A percentile compares a stretch with the other conserved stretches of the same genome.
phyloP scores from a whole-genome alignment of 2,329 filamentous ascomycete genomes.

The Helotiales sp. region DNA sequence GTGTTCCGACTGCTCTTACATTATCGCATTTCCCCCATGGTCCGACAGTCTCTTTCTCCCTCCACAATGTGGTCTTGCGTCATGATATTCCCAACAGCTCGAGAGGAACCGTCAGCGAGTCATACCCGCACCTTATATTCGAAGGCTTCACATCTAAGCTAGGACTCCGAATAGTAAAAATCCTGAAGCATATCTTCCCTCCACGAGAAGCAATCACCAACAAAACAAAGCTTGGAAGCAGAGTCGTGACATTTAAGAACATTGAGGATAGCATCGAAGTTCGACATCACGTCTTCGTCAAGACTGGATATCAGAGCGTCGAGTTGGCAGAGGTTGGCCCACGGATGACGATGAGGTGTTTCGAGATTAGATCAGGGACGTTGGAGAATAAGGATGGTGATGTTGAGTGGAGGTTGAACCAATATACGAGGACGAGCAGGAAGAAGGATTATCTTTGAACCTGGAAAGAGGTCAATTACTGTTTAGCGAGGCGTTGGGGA shows the following conservation, averaged over 20 bases:
- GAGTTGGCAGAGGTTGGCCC: slow-evolving; percentile 89
- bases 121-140: slow-evolving; percentile 92
- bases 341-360: slow-evolving; percentile 94
- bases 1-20: slow-evolving; percentile 86
- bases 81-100: slow-evolving; percentile 89
- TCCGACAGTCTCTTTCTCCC: slow-evolving; percentile 80
- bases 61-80: slow-evolving; percentile 90
- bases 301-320: slow-evolving; percentile 86
- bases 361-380: slow-evolving; percentile 89
- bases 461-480: slow-evolving; percentile 20
- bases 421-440: slow-evolving; percentile 88
- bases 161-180: slow-evolving; percentile 81
- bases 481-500: slow-evolving; percentile 36
- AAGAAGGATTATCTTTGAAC: slow-evolving; percentile 92
- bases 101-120: slow-evolving; percentile 85
- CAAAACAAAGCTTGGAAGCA: slow-evolving; percentile 76
- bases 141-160: slow-evolving; percentile 85
- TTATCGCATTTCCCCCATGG: slow-evolving; percentile 87
- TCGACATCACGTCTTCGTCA: slow-evolving; percentile 89
- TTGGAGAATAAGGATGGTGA: slow-evolving; percentile 94
- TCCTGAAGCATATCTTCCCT: slow-evolving; percentile 92
- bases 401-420: slow-evolving; percentile 93
- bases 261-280: slow-evolving; percentile 94
- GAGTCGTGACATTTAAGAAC: slow-evolving; percentile 93
- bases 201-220: slow-evolving; percentile 74